A percentile compares a stretch with the other conserved stretches of the same genome.
Evolutionary conservation across 495 filamentous ascomycete species (phyloP).

Genomic region (Penicillium chermesinum): DNA sequence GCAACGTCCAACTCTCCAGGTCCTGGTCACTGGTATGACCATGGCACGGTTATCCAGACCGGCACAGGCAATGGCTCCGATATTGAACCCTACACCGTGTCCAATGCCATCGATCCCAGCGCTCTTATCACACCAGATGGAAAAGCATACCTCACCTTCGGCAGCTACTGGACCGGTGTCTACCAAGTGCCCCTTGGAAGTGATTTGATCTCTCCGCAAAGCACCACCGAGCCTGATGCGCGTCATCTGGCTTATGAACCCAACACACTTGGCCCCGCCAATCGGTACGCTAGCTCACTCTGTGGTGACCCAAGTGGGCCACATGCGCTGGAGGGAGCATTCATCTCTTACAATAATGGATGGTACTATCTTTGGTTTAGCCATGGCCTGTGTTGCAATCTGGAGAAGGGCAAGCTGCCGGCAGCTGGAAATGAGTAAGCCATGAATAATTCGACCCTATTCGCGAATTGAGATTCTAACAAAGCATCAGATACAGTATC

Average conservation of each 20-base stretch:
- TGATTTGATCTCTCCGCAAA: constrained; percentile 30
- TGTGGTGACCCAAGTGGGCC: constrained; percentile 35
- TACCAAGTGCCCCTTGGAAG: constrained; percentile 55
- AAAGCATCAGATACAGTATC: constrained; percentile 36
- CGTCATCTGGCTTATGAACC: constrained; percentile 35
- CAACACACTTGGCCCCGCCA: constrained; percentile 14
- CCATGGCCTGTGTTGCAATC: constrained; percentile 63
- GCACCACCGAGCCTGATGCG: constrained; percentile 24
- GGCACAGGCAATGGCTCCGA: constrained; percentile 38
- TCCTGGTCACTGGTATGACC: constrained; percentile 52
- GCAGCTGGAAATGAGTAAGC: neutral
- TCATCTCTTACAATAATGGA: constrained; percentile 47
- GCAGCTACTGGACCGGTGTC: constrained; percentile 68
- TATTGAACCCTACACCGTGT: constrained; percentile 45
- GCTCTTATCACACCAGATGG: constrained; percentile 44
- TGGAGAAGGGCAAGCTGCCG: constrained; percentile 55
- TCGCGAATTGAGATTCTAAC: constrained; percentile 6
- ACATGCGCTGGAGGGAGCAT: constrained; percentile 44
- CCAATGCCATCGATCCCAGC: constrained; percentile 72
- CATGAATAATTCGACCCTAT: neutral
- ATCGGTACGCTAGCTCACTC: constrained; percentile 21
- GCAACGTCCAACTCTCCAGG: constrained; percentile 61
- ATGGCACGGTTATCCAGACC: constrained; percentile 39
- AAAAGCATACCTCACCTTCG: constrained; percentile 57
- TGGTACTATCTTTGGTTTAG: constrained; percentile 74